Conservation (phyloP, 441 rosid species). For the Brassica hybrid region DNA sequence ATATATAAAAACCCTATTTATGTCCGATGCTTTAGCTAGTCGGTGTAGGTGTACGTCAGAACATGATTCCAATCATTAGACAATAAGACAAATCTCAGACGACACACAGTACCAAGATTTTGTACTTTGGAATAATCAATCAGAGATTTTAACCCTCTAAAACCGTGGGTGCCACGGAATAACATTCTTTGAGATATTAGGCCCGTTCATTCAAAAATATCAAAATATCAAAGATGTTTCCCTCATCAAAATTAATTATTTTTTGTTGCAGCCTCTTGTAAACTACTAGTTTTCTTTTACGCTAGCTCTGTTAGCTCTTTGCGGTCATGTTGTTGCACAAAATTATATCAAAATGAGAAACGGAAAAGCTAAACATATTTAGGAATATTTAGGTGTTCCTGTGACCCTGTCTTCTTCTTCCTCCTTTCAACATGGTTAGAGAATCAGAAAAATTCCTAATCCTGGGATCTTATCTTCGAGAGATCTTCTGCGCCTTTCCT, state of each 20-base stretch:
- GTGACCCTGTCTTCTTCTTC: slow-evolving; percentile 38
- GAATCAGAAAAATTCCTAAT: slow-evolving; percentile 36
- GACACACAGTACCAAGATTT: slow-evolving; percentile 29
- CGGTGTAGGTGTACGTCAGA: neutral
- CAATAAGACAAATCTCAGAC: slow-evolving; percentile 28
- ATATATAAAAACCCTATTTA: slow-evolving; percentile 21
- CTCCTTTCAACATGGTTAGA: slow-evolving; percentile 38
- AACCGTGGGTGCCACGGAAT: slow-evolving; percentile 37
- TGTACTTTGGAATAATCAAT: slow-evolving; percentile 34
- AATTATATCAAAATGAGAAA: slow-evolving; percentile 13
- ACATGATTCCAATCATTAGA: too few relatives aligned
- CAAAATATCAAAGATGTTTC: neutral
- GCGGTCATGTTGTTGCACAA: neutral
- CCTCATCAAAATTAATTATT: neutral
- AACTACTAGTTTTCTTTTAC: neutral
- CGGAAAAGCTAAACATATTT: neutral
- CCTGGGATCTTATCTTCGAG: slow-evolving; percentile 35
- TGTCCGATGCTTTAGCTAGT: slow-evolving; percentile 1
- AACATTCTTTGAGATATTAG: slow-evolving; percentile 28
- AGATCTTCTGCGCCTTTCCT: slow-evolving; percentile 42
- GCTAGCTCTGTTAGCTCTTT: slow-evolving; percentile 3
- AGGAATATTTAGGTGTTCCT: slow-evolving; percentile 44
- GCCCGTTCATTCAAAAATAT: neutral
- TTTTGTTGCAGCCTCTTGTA: neutral
- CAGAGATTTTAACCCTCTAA: slow-evolving; percentile 21